phyloP scores from a whole-genome alignment of 2,329 filamentous ascomycete genomes.

The Aspergillus pseudonomiae region DNA sequence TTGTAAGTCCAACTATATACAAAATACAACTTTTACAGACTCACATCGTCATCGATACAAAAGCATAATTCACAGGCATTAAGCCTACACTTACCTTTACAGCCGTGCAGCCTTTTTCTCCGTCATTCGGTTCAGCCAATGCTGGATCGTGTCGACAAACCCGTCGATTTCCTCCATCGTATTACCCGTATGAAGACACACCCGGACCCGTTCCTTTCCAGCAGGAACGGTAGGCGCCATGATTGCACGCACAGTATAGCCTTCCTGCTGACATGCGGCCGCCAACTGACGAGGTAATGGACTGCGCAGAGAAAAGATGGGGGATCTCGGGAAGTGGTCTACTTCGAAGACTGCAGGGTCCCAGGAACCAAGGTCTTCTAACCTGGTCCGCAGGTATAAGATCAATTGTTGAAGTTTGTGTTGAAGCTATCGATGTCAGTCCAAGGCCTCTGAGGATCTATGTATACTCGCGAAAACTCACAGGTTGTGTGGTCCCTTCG shows the following conservation, averaged over 20 bases:
- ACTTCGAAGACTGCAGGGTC: conserved; percentile 40
- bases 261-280: conserved; percentile 59
- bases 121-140: conserved; percentile 47
- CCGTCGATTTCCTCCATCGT: conserved; percentile 59
- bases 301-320: conserved; percentile 67
- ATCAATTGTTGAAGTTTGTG: conserved; percentile 53
- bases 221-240: conserved; percentile 69
- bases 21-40: not conserved
- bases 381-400: conserved; percentile 46
- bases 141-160: conserved; percentile 52
- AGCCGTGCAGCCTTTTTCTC: conserved; percentile 18
- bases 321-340: conserved; percentile 55
- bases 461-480: conserved; percentile 28
- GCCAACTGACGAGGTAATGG: conserved; percentile 62
- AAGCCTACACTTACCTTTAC: not conserved
- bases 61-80: not conserved
- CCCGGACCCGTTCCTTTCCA: conserved; percentile 65
- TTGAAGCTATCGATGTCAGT: conserved; percentile 36
- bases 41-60: not conserved
- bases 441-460: not conserved
- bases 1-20: not conserved
- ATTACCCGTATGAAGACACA: conserved; percentile 71
- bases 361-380: conserved; percentile 42
- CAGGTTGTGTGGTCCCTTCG: conserved; percentile 51
- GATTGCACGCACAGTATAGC: conserved; percentile 66